Conservation (phyloP, 495 filamentous ascomycete species). For the Penicillium egyptiacum region DNA sequence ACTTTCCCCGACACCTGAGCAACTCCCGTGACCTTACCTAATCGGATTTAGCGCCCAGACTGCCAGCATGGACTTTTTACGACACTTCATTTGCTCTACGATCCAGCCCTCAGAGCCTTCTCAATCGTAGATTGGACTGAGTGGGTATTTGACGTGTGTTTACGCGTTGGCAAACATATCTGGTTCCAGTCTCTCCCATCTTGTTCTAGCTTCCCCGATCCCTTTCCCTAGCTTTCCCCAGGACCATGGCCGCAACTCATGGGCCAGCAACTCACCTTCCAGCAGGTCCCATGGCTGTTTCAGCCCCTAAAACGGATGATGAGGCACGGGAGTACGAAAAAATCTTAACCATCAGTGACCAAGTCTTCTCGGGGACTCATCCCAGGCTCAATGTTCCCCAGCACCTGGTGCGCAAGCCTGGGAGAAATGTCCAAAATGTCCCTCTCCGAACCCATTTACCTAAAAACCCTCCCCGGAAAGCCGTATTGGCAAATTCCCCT, state of each 20-base stretch:
- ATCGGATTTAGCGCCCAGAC: conserved; percentile 19
- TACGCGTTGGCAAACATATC: neutral
- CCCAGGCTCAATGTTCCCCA: conserved; percentile 69
- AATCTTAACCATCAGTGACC: conserved; percentile 72
- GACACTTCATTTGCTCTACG: conserved; percentile 1
- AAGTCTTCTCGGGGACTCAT: conserved; percentile 72
- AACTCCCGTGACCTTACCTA: conserved; percentile 25
- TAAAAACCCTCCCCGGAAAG: conserved; percentile 24
- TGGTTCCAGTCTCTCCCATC: conserved; percentile 1
- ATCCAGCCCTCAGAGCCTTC: conserved; percentile 1
- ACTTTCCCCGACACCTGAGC: neutral
- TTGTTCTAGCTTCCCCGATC: conserved; percentile 6
- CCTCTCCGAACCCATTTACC: conserved; percentile 25
- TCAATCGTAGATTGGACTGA: conserved; percentile 9
- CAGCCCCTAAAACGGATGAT: conserved; percentile 31
- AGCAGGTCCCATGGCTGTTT: conserved; percentile 33
- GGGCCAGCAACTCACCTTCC: conserved; percentile 37
- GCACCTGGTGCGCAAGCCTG: conserved; percentile 55
- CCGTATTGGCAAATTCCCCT: conserved; percentile 33
- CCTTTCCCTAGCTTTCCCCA: conserved; percentile 17
- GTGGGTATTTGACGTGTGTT: neutral
- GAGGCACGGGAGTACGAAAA: conserved; percentile 64
- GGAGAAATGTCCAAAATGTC: conserved; percentile 32
- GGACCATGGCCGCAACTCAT: conserved; percentile 42
- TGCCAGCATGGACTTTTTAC: conserved; percentile 18